These are phyloP conservation scores for Pigoraptor vietnamica DNA, from an alignment of 78 protist genomes.

Conservation along the genomic window DNA sequence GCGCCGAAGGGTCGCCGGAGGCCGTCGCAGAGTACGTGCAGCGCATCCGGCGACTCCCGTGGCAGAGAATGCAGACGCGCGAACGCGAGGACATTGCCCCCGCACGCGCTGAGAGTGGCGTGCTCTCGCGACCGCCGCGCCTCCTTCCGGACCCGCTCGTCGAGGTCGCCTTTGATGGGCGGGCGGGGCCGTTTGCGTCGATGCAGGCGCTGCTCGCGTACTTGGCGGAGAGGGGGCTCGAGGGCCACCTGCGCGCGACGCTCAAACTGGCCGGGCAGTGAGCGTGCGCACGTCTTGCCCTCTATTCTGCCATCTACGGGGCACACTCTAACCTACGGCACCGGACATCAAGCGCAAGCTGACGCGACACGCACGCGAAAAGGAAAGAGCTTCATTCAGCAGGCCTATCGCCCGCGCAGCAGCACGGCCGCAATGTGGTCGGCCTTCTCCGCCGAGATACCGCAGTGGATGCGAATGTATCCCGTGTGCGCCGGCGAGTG, in stretches of 20 bases:
- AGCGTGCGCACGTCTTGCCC: no score
- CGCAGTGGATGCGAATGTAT: slow-evolving; percentile 41
- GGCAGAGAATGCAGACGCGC: neutral
- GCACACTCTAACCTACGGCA: no score
- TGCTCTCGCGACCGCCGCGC: neutral
- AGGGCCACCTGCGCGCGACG: neutral
- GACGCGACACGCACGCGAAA: no score
- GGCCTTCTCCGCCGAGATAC: slow-evolving; percentile 17
- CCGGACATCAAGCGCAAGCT: no score
- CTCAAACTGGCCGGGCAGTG: neutral
- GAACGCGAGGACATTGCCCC: neutral
- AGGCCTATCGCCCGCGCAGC: no score
- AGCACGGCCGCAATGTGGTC: slow-evolving; percentile 7
- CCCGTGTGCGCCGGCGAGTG: neutral
- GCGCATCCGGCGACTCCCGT: neutral
- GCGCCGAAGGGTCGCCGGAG: neutral
- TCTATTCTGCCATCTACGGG: no score
- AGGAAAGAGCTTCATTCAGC: no score
- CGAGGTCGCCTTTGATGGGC: neutral
- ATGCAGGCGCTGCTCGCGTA: neutral
- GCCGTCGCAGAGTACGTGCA: neutral
- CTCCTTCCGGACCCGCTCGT: neutral
- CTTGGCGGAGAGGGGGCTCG: neutral
- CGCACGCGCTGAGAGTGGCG: no score
- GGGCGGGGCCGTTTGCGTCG: neutral